phyloP scores from a whole-genome alignment of 1,139 yeast species.

The Hemisphaericaspora xylanilytica region DNA sequence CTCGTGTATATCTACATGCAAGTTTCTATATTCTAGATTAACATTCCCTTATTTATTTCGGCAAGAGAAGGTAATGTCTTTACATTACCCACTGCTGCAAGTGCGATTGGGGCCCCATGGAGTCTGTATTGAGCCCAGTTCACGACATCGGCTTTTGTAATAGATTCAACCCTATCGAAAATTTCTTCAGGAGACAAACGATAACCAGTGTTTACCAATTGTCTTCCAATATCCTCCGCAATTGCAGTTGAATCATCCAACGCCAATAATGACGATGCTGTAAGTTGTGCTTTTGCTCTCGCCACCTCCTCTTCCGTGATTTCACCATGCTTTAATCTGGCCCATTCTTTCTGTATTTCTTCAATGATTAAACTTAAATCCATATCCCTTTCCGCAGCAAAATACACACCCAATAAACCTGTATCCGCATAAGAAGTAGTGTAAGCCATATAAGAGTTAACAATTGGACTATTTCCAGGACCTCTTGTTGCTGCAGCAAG shows the following conservation, averaged over 20 bases:
- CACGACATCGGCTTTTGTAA: slow-evolving; percentile 75
- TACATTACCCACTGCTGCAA: slow-evolving; percentile 88
- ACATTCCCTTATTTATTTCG: slow-evolving; percentile 46
- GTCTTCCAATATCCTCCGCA: slow-evolving; percentile 98
- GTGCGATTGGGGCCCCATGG: slow-evolving; percentile 75
- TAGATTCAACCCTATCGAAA: slow-evolving; percentile 76
- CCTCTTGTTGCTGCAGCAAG: slow-evolving; percentile 70
- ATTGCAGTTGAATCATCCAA: slow-evolving; percentile 94
- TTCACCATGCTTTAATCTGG: slow-evolving; percentile 69
- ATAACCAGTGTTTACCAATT: slow-evolving; percentile 89
- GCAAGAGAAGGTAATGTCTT: slow-evolving; percentile 58
- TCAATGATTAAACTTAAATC: slow-evolving; percentile 66
- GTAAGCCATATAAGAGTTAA: slow-evolving; percentile 94
- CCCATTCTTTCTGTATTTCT: slow-evolving; percentile 86
- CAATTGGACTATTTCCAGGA: slow-evolving; percentile 53
- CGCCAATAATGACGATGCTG: slow-evolving; percentile 85
- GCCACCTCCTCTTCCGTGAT: slow-evolving; percentile 86
- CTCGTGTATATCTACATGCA: slow-evolving; percentile 5
- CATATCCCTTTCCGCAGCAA: slow-evolving; percentile 74
- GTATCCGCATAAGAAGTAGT: slow-evolving; percentile 97
- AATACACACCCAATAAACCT: slow-evolving; percentile 95
- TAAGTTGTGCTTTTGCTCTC: slow-evolving; percentile 90
- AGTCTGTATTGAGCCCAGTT: slow-evolving; percentile 87
- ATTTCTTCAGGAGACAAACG: slow-evolving; percentile 91
- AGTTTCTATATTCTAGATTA: slow-evolving; percentile 15